A percentile compares a stretch with the other conserved stretches of the same genome.
Evolutionary conservation across 495 filamentous ascomycete genomes (phyloP).

Genomic region (Aspergillus carlsbadensis): DNA sequence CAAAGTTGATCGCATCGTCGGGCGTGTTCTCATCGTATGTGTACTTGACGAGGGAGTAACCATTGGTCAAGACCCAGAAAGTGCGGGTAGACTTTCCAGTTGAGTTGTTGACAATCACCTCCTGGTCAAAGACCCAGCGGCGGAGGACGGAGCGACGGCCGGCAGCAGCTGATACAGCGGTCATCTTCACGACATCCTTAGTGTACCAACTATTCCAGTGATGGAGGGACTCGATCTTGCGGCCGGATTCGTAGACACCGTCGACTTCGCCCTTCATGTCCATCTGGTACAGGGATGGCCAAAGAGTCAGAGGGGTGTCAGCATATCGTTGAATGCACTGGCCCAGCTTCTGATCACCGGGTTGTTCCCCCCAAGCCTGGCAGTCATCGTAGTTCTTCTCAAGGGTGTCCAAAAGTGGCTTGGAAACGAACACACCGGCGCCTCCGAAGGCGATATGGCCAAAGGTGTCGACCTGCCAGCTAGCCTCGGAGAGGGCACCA

Average conservation of each 20-base stretch:
- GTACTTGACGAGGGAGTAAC: constrained; percentile 61
- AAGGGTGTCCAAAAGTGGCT: constrained; percentile 55
- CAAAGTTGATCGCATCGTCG: constrained; percentile 51
- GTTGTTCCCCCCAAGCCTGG: constrained; percentile 46
- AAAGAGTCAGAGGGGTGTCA: constrained; percentile 53
- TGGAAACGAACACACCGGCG: constrained; percentile 65
- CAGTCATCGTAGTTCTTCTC: constrained; percentile 54
- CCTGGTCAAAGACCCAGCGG: constrained; percentile 58
- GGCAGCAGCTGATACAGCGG: constrained; percentile 51
- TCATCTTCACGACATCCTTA: constrained; percentile 60
- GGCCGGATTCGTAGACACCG: constrained; percentile 63
- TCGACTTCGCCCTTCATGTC: constrained; percentile 60
- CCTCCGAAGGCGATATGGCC: constrained; percentile 69
- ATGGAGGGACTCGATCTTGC: constrained; percentile 58
- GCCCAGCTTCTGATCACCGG: constrained; percentile 61
- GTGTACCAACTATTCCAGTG: constrained; percentile 62
- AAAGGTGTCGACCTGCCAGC: constrained; percentile 55
- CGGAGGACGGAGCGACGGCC: constrained; percentile 61
- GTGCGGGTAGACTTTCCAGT: constrained; percentile 40
- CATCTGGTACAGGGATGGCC: constrained; percentile 62
- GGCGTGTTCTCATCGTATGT: constrained; percentile 42
- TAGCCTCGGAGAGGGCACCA: constrained; percentile 64
- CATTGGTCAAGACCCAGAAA: constrained; percentile 61
- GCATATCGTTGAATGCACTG: constrained; percentile 61
- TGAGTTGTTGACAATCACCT: constrained; percentile 42